These are phyloP conservation scores for Pleurotus cornucopiae DNA, from an alignment of 768 basidiomycete species.

Conservation along the genomic window DNA sequence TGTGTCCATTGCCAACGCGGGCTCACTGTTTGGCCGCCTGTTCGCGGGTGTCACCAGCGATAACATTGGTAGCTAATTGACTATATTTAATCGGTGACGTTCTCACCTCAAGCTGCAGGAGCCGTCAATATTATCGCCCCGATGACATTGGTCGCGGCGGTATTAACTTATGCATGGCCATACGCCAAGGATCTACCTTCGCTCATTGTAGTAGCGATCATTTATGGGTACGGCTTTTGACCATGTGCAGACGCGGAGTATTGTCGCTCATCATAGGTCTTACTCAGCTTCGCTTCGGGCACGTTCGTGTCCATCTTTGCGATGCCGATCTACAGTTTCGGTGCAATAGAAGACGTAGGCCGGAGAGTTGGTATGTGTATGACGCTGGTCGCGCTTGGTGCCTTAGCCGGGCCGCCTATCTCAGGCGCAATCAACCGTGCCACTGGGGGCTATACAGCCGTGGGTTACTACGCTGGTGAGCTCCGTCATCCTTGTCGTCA, in stretches of 20 bases:
- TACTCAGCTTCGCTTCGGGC: constrained; percentile 55
- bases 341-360: constrained; percentile 57
- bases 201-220: constrained; percentile 43
- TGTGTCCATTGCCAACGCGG: constrained; percentile 58
- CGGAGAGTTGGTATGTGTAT: constrained; percentile 62
- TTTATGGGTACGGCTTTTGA: constrained; percentile 44
- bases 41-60: constrained; percentile 46
- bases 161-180: constrained; percentile 61
- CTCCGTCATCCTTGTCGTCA: background rate
- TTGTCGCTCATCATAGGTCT: background rate
- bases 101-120: constrained; percentile 29
- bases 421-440: constrained; percentile 61
- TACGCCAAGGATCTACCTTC: constrained; percentile 34
- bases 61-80: constrained; percentile 27
- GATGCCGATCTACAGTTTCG: constrained; percentile 59
- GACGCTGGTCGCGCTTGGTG: constrained; percentile 57
- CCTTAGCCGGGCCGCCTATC: constrained; percentile 67
- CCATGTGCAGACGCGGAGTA: background rate
- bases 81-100: background rate
- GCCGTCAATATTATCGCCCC: constrained; percentile 56
- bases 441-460: constrained; percentile 47
- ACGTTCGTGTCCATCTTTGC: constrained; percentile 53
- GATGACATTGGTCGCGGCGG: constrained; percentile 41
- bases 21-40: constrained; percentile 52
- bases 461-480: constrained; percentile 54